A percentile compares a stretch with the other conserved stretches of the same genome.
Evolutionary conservation across 345 rosid genomes (phyloP).

Genomic region (Linum tenue): DNA sequence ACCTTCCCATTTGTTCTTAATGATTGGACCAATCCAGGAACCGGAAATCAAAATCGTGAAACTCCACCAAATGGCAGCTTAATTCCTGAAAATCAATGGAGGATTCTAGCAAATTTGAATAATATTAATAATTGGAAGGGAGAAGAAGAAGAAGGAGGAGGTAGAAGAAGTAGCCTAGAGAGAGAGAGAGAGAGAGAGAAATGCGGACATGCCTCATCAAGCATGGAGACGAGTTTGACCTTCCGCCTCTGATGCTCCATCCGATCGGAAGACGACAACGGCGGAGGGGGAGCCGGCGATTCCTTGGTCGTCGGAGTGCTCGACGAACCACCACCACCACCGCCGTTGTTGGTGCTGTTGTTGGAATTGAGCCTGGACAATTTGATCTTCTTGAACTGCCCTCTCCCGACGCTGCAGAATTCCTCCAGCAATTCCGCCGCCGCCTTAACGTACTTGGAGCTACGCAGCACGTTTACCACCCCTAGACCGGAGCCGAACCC

Average conservation of each 20-base stretch:
- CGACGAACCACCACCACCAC: not conserved
- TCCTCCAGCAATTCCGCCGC: not conserved
- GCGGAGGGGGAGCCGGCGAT: not conserved
- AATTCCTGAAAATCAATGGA: too few species aligned
- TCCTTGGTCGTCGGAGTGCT: not conserved
- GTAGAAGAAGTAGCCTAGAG: not conserved
- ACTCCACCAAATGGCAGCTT: too few species aligned
- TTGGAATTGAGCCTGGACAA: not conserved
- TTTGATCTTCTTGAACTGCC: not conserved
- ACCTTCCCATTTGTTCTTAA: constrained; percentile 18
- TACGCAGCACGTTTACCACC: not conserved
- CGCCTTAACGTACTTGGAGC: not conserved
- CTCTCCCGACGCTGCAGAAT: constrained; percentile 1
- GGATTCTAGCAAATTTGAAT: too few species aligned
- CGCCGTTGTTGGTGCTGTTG: too few species aligned
- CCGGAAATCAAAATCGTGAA: not conserved
- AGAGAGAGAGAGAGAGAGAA: not conserved
- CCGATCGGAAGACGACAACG: not conserved
- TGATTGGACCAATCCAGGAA: constrained; percentile 9
- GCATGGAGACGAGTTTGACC: not conserved
- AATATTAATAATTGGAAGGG: not conserved
- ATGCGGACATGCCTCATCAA: not conserved
- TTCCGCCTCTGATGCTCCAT: not conserved
- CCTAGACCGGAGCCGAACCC: not conserved
- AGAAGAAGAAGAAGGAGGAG: not conserved